Base-by-base conservation (phyloP, 495 filamentous ascomycete species). In the Acidiella bohemica region DNA sequence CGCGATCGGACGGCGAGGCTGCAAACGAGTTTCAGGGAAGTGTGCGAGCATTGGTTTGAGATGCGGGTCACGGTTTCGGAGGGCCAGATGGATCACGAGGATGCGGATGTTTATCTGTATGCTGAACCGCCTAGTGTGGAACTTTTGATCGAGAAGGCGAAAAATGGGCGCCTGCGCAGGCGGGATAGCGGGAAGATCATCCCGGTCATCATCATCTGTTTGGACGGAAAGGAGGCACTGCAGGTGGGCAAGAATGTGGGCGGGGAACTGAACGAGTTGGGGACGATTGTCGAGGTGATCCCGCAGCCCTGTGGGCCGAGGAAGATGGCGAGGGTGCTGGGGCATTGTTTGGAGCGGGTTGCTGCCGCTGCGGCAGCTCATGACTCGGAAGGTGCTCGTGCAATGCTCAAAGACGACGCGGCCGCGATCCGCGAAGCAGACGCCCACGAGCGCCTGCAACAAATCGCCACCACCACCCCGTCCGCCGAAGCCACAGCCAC, bases 221-320 rank as follows among this genome's bases (percentile, higher is more conserved):
- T 41, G 3, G 32, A 32, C 13, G 38, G 27, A 2, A 28, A 30
- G 18, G 14, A 22, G 7, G 38, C 38, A 5, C 31, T 41, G 23
- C 16, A 14, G 3, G 38, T 41, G 5, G n/a, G 19, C 12, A 7
- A 19, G 20, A 6, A 32, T 14, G 14, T 14, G 3, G 26, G 27
- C 14, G 22, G 32, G 22, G 25, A 9, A 9, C 14, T 41, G 6
- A 13, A 7, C 7, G 20, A 31, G 5, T 12, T 32, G 38, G 38
- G 38, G 13, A 19, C 2, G 7, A 22, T 41, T 4, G 28, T 41
- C 11, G 38, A 41, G 24, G 38, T 41, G 14, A 32, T 41, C 2
- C 17, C 38, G 18, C 38, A 41, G 28, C 38, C 38, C 12, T 41
- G 38, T 20, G 38, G 38, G 7, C 38, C 38, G 29, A 13, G 38